These are phyloP conservation scores for Crepidotus variabilis DNA, from an alignment of 768 basidiomycete genomes.

Conservation along the genomic window DNA sequence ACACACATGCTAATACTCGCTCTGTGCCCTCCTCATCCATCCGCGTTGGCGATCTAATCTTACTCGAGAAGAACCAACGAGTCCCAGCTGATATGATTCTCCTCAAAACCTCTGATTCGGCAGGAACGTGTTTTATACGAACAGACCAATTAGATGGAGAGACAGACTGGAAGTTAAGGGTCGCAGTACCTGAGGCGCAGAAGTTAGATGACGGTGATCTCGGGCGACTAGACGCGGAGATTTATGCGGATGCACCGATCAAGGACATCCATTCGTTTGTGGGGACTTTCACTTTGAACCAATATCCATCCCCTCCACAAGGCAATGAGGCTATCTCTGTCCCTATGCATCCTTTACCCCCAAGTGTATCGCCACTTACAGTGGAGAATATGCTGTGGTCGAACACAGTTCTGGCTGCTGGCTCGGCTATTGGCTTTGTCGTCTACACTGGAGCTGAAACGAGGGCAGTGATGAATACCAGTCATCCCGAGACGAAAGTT, in stretches of 20 bases:
- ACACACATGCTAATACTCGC: conserved; percentile 52
- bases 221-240: conserved; percentile 77
- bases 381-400: conserved; percentile 97
- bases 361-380: conserved; percentile 77
- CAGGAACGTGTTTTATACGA: conserved; percentile 94
- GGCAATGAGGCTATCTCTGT: conserved; percentile 27
- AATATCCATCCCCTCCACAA: conserved; percentile 29
- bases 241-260: conserved; percentile 93
- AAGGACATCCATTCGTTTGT: conserved; percentile 97
- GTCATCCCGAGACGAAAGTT: conserved; percentile 92
- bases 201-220: conserved; percentile 51
- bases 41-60: conserved; percentile 86
- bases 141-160: conserved; percentile 99
- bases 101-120: conserved; percentile 80
- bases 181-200: conserved; percentile 84
- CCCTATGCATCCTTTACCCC: conserved; percentile 38
- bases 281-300: conserved; percentile 82
- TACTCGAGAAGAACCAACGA: conserved; percentile 94
- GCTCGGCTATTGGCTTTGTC: conserved; percentile 88
- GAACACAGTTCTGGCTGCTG: conserved; percentile 95
- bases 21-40: conserved; percentile 86
- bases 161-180: conserved; percentile 97
- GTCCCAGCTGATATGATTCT: conserved; percentile 94
- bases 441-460: conserved; percentile 95
- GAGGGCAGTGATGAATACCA: conserved; percentile 97